phyloP scores from a whole-genome alignment of 768 basidiomycete genomes.

The Mycena polygramma region DNA sequence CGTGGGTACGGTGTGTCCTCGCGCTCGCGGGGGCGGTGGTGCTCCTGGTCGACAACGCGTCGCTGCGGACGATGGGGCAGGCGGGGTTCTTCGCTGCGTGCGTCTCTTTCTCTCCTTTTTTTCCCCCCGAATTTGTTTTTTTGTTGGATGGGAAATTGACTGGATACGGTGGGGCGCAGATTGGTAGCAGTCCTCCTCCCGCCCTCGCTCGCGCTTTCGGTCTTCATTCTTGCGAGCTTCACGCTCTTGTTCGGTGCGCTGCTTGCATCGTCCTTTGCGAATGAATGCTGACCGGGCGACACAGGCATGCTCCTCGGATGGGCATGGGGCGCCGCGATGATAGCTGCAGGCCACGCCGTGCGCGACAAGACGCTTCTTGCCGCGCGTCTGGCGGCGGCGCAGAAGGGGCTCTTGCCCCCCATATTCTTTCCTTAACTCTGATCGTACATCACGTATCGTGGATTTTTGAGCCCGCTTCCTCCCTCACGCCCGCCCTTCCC shows the following conservation, averaged over 20 bases:
- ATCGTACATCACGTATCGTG: too few species aligned
- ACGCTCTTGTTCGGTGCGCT: constrained; percentile 51
- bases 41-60: constrained; percentile 50
- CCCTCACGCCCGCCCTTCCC: too few species aligned
- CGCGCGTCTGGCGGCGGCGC: constrained; percentile 49
- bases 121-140: too few species aligned
- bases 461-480: too few species aligned
- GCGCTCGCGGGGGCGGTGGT: constrained; percentile 49
- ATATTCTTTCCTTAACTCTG: too few species aligned
- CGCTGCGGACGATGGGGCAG: constrained; percentile 55
- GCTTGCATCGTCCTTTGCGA: not conserved
- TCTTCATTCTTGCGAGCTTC: constrained; percentile 51
- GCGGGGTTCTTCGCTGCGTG: constrained; percentile 55
- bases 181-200: constrained; percentile 56
- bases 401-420: constrained; percentile 45
- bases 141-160: constrained; percentile 39
- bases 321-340: constrained; percentile 61
- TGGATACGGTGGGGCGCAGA: constrained; percentile 23
- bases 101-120: too few species aligned
- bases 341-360: constrained; percentile 55
- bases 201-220: constrained; percentile 53
- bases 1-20: constrained; percentile 54
- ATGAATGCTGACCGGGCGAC: too few species aligned
- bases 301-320: constrained; percentile 60
- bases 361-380: constrained; percentile 52